Evolutionary conservation across 2,329 filamentous ascomycete genomes (phyloP).

Genomic region (Colletotrichum tamarilloi): DNA sequence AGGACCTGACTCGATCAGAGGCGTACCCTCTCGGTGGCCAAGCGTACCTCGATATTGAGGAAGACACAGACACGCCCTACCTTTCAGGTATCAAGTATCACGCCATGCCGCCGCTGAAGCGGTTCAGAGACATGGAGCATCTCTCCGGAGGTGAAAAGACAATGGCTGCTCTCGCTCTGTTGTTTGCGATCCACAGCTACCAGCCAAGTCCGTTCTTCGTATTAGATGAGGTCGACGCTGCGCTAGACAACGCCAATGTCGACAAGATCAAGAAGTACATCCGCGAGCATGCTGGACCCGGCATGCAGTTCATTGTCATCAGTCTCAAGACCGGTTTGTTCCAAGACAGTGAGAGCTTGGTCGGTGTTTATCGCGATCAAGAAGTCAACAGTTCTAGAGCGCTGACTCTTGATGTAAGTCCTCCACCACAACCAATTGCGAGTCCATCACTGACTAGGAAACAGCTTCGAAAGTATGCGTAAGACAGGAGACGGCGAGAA

Average conservation of each 20-base stretch:
- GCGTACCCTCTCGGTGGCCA: slow-evolving; percentile 94
- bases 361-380: slow-evolving; percentile 96
- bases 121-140: slow-evolving; percentile 99
- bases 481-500: neutral
- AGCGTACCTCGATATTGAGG: slow-evolving; percentile 88
- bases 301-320: slow-evolving; percentile 99
- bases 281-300: slow-evolving; percentile 89
- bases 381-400: slow-evolving; percentile 91
- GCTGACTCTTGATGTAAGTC: slow-evolving; percentile 92
- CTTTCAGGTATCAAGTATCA: slow-evolving; percentile 97
- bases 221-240: slow-evolving; percentile 96
- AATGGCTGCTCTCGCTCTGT: slow-evolving; percentile 94
- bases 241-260: slow-evolving; percentile 97
- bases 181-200: slow-evolving; percentile 97
- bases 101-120: slow-evolving; percentile 97
- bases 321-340: slow-evolving; percentile 95
- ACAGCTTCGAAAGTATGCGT: slow-evolving; percentile 33
- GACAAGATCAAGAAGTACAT: slow-evolving; percentile 97
- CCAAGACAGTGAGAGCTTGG: slow-evolving; percentile 94
- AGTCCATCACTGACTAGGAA: neutral
- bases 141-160: slow-evolving; percentile 98
- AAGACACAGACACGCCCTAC: slow-evolving; percentile 96
- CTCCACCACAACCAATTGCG: neutral
- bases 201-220: slow-evolving; percentile 98
- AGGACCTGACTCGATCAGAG: slow-evolving; percentile 89